phyloP scores from a whole-genome alignment of 768 basidiomycete genomes.

The Coprinellus aureogranulatus region DNA sequence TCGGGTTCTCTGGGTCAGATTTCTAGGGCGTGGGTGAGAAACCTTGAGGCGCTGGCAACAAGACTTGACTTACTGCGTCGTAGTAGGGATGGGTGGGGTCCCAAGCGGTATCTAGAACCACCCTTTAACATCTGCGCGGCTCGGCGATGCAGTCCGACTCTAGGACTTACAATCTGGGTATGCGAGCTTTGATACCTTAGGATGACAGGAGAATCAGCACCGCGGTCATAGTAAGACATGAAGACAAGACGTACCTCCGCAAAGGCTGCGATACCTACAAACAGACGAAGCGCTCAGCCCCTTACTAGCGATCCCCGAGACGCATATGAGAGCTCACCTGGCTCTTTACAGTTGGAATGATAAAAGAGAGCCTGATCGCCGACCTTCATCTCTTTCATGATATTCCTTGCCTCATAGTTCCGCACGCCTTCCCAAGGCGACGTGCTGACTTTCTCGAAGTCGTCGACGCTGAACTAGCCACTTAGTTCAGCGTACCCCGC shows the following conservation, averaged over 20 bases:
- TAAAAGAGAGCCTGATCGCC: conserved; percentile 87
- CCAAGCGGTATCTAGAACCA: conserved; percentile 78
- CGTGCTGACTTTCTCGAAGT: conserved; percentile 68
- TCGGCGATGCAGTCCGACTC: too few relatives aligned
- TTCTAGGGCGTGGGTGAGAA: conserved; percentile 49
- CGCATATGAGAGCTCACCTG: conserved; percentile 46
- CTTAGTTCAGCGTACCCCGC: background rate
- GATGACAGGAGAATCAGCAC: conserved; percentile 9
- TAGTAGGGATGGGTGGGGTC: conserved; percentile 81
- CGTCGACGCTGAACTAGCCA: conserved; percentile 77
- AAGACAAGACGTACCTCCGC: conserved; percentile 55
- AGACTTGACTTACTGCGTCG: conserved; percentile 51
- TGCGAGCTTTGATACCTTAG: conserved; percentile 73
- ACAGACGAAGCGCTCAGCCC: background rate
- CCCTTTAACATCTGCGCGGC: conserved; percentile 1
- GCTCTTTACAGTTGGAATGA: conserved; percentile 82
- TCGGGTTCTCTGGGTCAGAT: conserved; percentile 70
- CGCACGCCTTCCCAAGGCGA: conserved; percentile 89
- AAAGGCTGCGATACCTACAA: conserved; percentile 72
- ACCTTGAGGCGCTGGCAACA: background rate
- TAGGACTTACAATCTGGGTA: conserved; percentile 80
- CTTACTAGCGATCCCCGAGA: background rate
- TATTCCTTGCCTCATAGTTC: conserved; percentile 77
- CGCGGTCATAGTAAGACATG: background rate
- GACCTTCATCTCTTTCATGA: conserved; percentile 77